Evolutionary conservation across 2,329 filamentous ascomycete genomes (phyloP), one percentile per base, ranked within the genome.

Genomic region (Pseudogymnoascus sp.): DNA sequence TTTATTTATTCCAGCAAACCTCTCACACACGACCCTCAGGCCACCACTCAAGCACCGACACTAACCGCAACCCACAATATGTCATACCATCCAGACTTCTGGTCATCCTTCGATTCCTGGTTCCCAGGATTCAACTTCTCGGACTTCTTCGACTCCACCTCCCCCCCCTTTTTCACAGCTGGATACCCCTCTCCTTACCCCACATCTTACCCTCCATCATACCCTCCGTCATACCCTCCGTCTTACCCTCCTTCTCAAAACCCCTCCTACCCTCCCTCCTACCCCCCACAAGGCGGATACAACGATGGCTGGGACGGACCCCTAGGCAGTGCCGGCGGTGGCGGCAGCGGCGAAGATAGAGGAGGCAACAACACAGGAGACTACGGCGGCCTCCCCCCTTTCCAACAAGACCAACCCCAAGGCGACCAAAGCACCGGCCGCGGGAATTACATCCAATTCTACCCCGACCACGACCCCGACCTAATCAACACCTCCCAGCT

Each of bases 401-500:
- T 33, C 45, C 25, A 31, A 31, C 45, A 55, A 55, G 45, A 55
- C n/a, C 45, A 31, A 11, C 45, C 45, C 2, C 45, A 55, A 55
- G 45, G 45, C 45, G 25, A 55, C 45, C 45, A 55, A 55, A 55
- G 45, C 45, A 55, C 9, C 25, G 45, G 45, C n/a, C 25, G 45
- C 8, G 45, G 45, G 5, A 55, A 55, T n/a, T 55, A 55, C 45
- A 55, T 55, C 45, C 45, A 55, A 16, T 16, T 16, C 16, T 16
- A 16, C 16, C 16, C 16, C 16, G 16, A 16, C 45, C 25, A 55
- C 3, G 45, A 55, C 1, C 45, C 45, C 5, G 45, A 33, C n/a
- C 8, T 55, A 55, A 33, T 55, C 25, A 55, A 55, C 25, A 55
- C 45, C 25, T 55, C 45, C n/a, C 45, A 55, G 45, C 45, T 55